These are phyloP conservation scores for Mimosa bimucronata DNA, from an alignment of 306 rosid species.

Conservation along the genomic window DNA sequence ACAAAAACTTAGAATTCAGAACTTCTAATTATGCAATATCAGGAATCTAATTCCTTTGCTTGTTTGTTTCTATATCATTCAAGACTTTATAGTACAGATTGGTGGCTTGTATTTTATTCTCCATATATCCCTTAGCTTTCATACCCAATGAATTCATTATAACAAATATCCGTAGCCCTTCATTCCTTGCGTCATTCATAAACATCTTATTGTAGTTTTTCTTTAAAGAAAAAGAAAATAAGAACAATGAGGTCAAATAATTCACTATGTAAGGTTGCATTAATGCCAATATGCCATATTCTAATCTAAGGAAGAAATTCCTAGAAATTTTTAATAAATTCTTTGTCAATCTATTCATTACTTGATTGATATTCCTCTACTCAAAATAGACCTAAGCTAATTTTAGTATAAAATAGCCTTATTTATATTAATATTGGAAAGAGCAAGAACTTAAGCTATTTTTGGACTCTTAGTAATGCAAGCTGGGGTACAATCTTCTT, in stretches of 20 bases:
- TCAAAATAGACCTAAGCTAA: neutral
- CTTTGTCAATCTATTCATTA: neutral
- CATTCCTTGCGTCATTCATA: neutral
- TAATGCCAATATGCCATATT: neutral
- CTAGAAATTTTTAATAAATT: neutral
- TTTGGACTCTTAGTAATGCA: too few species aligned
- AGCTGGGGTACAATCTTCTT: too few species aligned
- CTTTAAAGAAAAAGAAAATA: neutral
- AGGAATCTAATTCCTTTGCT: conserved; percentile 47
- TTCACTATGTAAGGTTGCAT: neutral
- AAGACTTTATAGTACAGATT: conserved; percentile 33
- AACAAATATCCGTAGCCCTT: conserved; percentile 13
- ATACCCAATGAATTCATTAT: neutral
- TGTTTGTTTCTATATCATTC: conserved; percentile 13
- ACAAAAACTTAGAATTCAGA: conserved; percentile 25
- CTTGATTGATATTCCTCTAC: neutral
- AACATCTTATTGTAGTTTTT: neutral
- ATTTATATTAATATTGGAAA: neutral
- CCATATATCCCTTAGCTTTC: conserved; percentile 31
- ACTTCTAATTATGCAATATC: conserved; percentile 23
- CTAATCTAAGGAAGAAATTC: neutral
- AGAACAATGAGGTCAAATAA: conserved; percentile 7
- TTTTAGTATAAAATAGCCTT: too few species aligned
- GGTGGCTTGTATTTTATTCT: conserved; percentile 39
- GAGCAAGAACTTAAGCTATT: neutral